Base-by-base conservation (phyloP, 495 filamentous ascomycete species). In the Penicillium fimorum region DNA sequence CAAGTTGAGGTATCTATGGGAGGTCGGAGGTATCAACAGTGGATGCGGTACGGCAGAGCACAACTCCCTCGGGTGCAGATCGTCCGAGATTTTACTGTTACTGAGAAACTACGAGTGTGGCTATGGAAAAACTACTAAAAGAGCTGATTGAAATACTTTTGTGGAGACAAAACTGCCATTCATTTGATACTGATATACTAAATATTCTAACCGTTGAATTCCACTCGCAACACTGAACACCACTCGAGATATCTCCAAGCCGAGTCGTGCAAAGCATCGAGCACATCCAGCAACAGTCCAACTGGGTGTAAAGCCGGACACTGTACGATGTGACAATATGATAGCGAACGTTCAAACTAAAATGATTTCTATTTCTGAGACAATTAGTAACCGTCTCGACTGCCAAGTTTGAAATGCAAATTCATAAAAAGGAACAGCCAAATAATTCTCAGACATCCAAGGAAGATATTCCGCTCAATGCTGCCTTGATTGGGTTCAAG, bases 361-460 rank as follows among this genome's bases (percentile, higher is more conserved):
- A 15, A 13, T 3, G 29, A 40, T 38, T 57, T 27, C 57, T 65
- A 20, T 64, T 47, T 58, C 59, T 62, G 49, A 59, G 43, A 57
- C 53, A 53, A 50, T 68, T 66, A 68, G 65, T 53, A 29, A 55
- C 49, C 44, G 59, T 61, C 60, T 35, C 41, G 45, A 48, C 27
- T 30, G 50, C 45, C 48, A 38, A 52, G 30, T 25, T 50, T 46
- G 42, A 43, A 29, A 33, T 37, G 17, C 43, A 59, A 56, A 45
- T 55, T 57, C 52, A 55, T 47, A 50, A 51, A 60, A 58, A 45
- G 57, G 57, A 57, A 55, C 60, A 68, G 65, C 65, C 56, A 65
- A 58, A 56, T 56, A 43, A 56, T 60, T 64, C 56, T 79, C 76
- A 79, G 74, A 79, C 76, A 79, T 79, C 76, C 76, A 79, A 79